These are phyloP conservation scores for Mortierella sp. DNA, from an alignment of 371 early-diverging fungal species.

Conservation along the genomic window DNA sequence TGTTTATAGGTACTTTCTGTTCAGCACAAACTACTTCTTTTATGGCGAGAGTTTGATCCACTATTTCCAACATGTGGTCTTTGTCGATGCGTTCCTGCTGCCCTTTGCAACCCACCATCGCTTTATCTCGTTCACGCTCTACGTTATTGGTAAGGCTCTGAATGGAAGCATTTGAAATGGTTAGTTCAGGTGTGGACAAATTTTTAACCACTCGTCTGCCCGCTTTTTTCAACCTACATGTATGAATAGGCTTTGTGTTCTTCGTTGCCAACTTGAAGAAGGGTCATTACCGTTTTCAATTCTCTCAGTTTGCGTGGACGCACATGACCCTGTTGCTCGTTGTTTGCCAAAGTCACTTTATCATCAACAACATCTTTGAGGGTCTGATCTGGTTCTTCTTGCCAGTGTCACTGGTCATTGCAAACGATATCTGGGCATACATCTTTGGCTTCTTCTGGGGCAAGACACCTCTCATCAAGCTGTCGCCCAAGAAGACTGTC, in stretches of 20 bases:
- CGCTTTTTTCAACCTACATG: background rate
- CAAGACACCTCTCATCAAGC: constrained; percentile 90
- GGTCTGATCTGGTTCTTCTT: constrained; percentile 97
- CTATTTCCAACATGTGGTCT: constrained; percentile 82
- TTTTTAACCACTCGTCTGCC: background rate
- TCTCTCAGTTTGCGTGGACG: constrained; percentile 95
- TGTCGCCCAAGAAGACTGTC: constrained; percentile 99
- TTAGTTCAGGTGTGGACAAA: too few relatives aligned
- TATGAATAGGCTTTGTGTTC: constrained; percentile 86
- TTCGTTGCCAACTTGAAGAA: constrained; percentile 96
- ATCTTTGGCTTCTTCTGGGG: constrained; percentile 96
- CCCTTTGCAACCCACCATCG: constrained; percentile 93
- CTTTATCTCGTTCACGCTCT: constrained; percentile 93
- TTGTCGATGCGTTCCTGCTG: constrained; percentile 84
- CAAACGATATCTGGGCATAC: constrained; percentile 99
- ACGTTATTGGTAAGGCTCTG: constrained; percentile 79
- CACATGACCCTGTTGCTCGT: constrained; percentile 95
- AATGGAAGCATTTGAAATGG: too few relatives aligned
- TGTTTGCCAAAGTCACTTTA: constrained; percentile 91
- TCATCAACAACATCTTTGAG: constrained; percentile 96
- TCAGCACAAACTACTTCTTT: constrained; percentile 90
- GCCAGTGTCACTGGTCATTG: constrained; percentile 93
- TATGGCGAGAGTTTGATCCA: constrained; percentile 94
- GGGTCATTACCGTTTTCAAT: constrained; percentile 90
- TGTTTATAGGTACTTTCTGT: constrained; percentile 77